phyloP scores from a whole-genome alignment of 768 basidiomycete species.

The Dentipellis sp. region DNA sequence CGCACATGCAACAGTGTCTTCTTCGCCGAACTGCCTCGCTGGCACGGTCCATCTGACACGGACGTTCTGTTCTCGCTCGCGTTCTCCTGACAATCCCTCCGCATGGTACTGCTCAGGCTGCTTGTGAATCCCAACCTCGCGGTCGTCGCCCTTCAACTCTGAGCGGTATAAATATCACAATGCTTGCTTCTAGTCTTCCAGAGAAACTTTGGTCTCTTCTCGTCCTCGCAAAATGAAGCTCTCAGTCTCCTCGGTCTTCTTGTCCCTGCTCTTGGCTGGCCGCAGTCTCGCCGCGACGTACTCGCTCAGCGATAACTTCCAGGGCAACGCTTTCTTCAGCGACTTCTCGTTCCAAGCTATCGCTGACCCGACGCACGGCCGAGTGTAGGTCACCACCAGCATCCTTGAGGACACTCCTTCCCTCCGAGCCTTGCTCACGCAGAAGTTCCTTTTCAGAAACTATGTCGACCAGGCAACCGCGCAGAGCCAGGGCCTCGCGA shows the following conservation, averaged over 20 bases:
- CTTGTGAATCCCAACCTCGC: neutral
- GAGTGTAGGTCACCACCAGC: constrained; percentile 3
- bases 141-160: neutral
- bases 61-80: neutral
- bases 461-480: constrained; percentile 3
- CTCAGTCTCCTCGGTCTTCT: neutral
- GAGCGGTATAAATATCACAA: neutral
- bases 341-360: constrained; percentile 8
- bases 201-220: neutral
- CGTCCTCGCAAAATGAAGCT: neutral
- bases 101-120: neutral
- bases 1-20: too few relatives aligned
- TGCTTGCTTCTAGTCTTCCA: neutral
- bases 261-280: neutral
- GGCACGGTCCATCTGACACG: neutral
- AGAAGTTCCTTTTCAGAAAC: neutral
- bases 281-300: neutral
- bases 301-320: constrained; percentile 4
- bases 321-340: constrained; percentile 5
- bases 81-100: neutral
- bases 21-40: neutral
- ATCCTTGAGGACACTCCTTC: neutral
- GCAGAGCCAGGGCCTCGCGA: neutral
- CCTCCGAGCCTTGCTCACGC: too few relatives aligned
- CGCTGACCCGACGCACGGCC: constrained; percentile 10